phyloP scores from a whole-genome alignment of 768 basidiomycete species.

The Pleurotus platypus region DNA sequence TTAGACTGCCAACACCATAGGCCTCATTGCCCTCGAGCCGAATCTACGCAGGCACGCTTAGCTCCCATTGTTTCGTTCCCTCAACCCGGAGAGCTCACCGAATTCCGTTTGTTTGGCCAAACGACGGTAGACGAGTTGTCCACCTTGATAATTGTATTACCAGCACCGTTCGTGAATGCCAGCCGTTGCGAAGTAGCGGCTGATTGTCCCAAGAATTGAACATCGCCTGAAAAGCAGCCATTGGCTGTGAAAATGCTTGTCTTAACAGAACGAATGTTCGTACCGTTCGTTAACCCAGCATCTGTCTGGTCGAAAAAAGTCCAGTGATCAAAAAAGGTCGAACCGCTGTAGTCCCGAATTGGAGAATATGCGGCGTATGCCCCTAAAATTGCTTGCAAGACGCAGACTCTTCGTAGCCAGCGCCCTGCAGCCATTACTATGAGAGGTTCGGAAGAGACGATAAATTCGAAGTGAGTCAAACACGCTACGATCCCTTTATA shows the following conservation, averaged over 20 bases:
- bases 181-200: slow-evolving; percentile 46
- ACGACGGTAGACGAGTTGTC: slow-evolving; percentile 63
- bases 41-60: slow-evolving; percentile 23
- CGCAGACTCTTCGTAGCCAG: too few relatives aligned
- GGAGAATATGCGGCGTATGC: slow-evolving; percentile 28
- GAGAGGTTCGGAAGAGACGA: too few relatives aligned
- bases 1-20: slow-evolving; percentile 41
- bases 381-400: slow-evolving; percentile 10
- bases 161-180: slow-evolving; percentile 55
- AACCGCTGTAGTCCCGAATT: slow-evolving; percentile 41
- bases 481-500: too few relatives aligned
- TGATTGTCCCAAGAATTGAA: slow-evolving; percentile 49
- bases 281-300: slow-evolving; percentile 46
- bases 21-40: slow-evolving; percentile 40
- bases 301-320: slow-evolving; percentile 42
- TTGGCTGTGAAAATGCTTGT: neutral
- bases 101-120: slow-evolving; percentile 48
- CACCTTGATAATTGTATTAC: slow-evolving; percentile 69
- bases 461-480: too few relatives aligned
- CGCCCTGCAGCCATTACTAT: too few relatives aligned
- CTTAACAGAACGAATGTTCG: slow-evolving; percentile 6
- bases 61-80: too few relatives aligned
- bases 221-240: slow-evolving; percentile 44
- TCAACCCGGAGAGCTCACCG: slow-evolving; percentile 36
- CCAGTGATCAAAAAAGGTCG: slow-evolving; percentile 53